Percentiles rank a stretch among this genome's conserved stretches.
Evolutionary conservation across 1,284 basidiomycete species (phyloP).

Genomic region (Microbotryum saponariae): DNA sequence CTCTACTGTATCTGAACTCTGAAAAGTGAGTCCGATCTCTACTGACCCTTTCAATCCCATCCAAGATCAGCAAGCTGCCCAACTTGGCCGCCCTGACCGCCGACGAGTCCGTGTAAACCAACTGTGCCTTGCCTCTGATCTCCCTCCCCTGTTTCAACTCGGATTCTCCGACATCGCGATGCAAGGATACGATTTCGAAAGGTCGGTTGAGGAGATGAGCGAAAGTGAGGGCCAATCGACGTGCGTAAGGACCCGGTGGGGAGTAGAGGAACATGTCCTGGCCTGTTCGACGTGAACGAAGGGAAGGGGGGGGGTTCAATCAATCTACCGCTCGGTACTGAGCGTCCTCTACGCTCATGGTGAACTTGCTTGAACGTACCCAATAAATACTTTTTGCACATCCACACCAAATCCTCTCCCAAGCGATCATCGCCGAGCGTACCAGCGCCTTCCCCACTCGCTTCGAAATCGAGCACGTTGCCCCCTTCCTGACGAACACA

Average conservation of each 20-base stretch:
- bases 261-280: conserved; percentile 36
- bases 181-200: conserved; percentile 40
- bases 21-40: no score
- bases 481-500: conserved; percentile 1
- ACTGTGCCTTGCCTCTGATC: conserved; percentile 36
- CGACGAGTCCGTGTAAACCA: conserved; percentile 40
- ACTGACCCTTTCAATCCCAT: conserved; percentile 39
- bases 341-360: no score
- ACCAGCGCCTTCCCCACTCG: not conserved
- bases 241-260: conserved; percentile 40
- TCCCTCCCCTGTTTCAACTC: conserved; percentile 41
- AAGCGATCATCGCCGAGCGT: not conserved
- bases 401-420: conserved; percentile 13
- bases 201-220: conserved; percentile 21
- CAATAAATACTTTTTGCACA: conserved; percentile 18
- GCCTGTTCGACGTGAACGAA: not conserved
- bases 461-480: conserved; percentile 6
- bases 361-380: not conserved
- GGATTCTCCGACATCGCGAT: conserved; percentile 41
- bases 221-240: conserved; percentile 42
- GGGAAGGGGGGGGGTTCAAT: not conserved
- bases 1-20: no score
- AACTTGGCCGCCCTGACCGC: conserved; percentile 42
- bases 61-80: conserved; percentile 41
- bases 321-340: no score